Conservation (phyloP, 2,329 filamentous ascomycete genomes). For the Colletotrichum ledebouriae region DNA sequence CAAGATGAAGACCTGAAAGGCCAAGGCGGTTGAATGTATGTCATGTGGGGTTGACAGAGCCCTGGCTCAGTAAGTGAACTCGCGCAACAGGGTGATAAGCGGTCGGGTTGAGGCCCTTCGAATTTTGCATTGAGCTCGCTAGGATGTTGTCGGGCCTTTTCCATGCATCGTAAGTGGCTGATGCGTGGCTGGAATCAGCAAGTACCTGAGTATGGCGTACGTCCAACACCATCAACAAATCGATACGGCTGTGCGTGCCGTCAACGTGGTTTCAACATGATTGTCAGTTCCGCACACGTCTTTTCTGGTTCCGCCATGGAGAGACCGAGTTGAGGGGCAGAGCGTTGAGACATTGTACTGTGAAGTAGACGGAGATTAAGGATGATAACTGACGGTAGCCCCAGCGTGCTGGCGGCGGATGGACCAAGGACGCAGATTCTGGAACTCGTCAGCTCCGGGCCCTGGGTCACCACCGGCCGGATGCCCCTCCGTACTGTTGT, state of each 20-base stretch:
- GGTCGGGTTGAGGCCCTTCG: no score
- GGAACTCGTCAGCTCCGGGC: conserved; percentile 3
- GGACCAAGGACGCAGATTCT: background rate
- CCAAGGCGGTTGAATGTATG: no score
- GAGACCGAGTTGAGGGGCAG: conserved; percentile 1
- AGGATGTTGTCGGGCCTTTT: no score
- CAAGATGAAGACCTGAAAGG: no score
- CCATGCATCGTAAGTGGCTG: no score
- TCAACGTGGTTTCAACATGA: conserved; percentile 12
- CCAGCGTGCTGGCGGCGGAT: conserved; percentile 6
- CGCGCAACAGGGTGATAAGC: no score
- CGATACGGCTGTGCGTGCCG: conserved; percentile 3
- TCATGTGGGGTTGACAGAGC: no score
- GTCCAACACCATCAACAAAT: no score
- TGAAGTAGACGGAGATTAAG: conserved; percentile 20
- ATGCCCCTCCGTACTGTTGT: background rate
- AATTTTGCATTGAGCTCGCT: no score
- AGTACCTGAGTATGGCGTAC: no score
- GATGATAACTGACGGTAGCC: conserved; percentile 24
- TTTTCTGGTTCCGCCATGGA: conserved; percentile 6
- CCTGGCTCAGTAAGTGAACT: no score
- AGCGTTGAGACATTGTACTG: background rate
- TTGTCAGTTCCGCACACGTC: conserved; percentile 5
- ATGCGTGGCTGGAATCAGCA: no score
- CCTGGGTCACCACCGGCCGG: conserved; percentile 4